Base-by-base conservation (phyloP, 2,329 filamentous ascomycete species). In the Phyllosticta citrichinensis region DNA sequence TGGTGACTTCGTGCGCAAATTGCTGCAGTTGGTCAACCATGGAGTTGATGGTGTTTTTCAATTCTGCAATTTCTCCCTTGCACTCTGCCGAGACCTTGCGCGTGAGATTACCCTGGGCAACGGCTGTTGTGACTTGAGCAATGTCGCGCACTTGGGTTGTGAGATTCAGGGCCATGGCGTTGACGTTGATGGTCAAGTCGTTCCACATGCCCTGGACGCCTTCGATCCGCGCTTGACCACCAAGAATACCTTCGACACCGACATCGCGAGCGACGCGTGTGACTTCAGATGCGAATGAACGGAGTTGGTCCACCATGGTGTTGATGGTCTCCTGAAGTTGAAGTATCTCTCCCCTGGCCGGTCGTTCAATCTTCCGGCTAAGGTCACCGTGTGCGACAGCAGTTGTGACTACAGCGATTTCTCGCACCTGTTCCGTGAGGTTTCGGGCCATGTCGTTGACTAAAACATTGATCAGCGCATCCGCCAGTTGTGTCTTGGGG, bases 401-500 rank as follows among this genome's bases (percentile, higher is more conserved):
- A 1, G 92, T 96, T 2, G 93, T 97, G 63, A 99, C 94, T 70
- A 93, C 91, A 64, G 93, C 94, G 68, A 99, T 99, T 75, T 97
- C 92, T 78, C 93, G 87, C 71, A 99, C 94, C 79, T 99, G 93
- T 5, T 94, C 96, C 2, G 93, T 97, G 68, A 99, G 79, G 74
- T 97, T 99, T 82, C 94, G 95, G 71, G 93, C 93, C 93, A 99
- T 97, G 67, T 92, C 89, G 76, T 99, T 99, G 76, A 99, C 93
- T 80, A 65, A 10, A 52, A 61, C 33, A 40, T 40, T 40, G 33
- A 40, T 40, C 33, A 40, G 33, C 33, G 33, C 33, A 5, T 17
- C 11, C 14, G 11, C 33, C 14, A 40, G 33, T 40, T 12, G 33
- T 40, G 33, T 40, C 14, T 12, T 40, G 14, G 33, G 33, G 33